Evolutionary conservation across 2,329 filamentous ascomycete species (phyloP).

Genomic region (Paracorniculantispora psalliotae): DNA sequence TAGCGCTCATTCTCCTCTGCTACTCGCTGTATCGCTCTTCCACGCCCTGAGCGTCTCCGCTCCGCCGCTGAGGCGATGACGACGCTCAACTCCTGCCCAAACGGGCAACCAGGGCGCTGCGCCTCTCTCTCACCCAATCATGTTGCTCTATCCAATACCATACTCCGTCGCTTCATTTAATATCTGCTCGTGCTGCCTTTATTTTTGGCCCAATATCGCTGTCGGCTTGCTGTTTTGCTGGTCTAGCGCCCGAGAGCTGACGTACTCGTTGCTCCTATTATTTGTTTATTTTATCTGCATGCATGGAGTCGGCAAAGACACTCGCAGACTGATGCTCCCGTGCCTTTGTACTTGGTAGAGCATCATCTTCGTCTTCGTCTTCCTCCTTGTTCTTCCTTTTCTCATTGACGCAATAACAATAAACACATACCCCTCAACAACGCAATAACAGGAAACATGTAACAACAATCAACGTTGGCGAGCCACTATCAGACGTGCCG

Average conservation of each 20-base stretch:
- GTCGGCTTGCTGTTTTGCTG: background rate
- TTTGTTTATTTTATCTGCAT: background rate
- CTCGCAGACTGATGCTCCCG: too few relatives aligned
- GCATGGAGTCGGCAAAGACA: too few relatives aligned
- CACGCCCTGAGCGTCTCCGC: background rate
- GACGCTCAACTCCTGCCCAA: conserved; percentile 9
- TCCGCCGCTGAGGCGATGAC: background rate
- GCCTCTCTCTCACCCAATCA: conserved; percentile 3
- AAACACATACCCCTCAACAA: too few relatives aligned
- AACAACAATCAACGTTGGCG: too few relatives aligned
- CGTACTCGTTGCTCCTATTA: background rate
- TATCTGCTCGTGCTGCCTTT: background rate
- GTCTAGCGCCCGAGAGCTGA: conserved; percentile 3
- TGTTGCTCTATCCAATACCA: too few relatives aligned
- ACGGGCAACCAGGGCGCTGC: conserved; percentile 5
- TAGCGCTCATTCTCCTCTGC: background rate
- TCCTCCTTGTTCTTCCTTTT: too few relatives aligned
- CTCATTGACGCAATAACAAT: too few relatives aligned
- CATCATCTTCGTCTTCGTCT: too few relatives aligned
- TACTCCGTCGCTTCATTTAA: background rate
- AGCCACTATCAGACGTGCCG: too few relatives aligned
- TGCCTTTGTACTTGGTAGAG: too few relatives aligned
- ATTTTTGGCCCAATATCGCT: background rate
- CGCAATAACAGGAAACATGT: too few relatives aligned
- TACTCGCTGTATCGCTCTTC: background rate